Conservation (phyloP, 2,329 filamentous ascomycete genomes). For the Neoarthrinium moseri region DNA sequence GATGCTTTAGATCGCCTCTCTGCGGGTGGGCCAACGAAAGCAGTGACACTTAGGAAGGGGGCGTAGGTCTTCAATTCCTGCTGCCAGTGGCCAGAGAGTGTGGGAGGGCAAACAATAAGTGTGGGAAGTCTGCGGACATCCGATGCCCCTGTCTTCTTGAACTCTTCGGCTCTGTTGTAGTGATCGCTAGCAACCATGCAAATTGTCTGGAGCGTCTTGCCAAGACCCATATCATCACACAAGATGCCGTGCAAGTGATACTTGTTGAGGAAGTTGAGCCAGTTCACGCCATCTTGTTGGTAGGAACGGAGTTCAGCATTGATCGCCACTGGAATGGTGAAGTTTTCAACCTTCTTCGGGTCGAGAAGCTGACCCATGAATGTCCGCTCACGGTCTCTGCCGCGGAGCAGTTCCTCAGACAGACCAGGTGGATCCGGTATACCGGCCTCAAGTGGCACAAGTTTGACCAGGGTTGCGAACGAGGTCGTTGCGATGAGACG, state of each 20-base stretch:
- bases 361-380: slow-evolving; percentile 97
- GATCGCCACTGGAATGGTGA: slow-evolving; percentile 91
- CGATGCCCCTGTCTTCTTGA: slow-evolving; percentile 72
- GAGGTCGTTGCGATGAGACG: slow-evolving; percentile 93
- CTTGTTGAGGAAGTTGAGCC: slow-evolving; percentile 96
- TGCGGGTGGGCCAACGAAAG: slow-evolving; percentile 85
- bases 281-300: slow-evolving; percentile 98
- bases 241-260: slow-evolving; percentile 98
- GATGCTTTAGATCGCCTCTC: slow-evolving; percentile 73
- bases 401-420: slow-evolving; percentile 82
- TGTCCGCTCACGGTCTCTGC: slow-evolving; percentile 89
- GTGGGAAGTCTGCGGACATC: slow-evolving; percentile 83
- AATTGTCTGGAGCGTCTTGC: slow-evolving; percentile 94
- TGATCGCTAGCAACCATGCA: slow-evolving; percentile 99
- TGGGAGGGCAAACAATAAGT: slow-evolving; percentile 93
- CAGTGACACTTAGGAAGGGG: slow-evolving; percentile 84
- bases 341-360: slow-evolving; percentile 93
- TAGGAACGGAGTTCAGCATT: slow-evolving; percentile 96
- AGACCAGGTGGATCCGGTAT: slow-evolving; percentile 95
- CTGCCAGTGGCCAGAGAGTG: slow-evolving; percentile 96
- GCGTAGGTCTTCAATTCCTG: slow-evolving; percentile 96
- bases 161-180: slow-evolving; percentile 89
- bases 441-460: slow-evolving; percentile 93
- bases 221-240: slow-evolving; percentile 98
- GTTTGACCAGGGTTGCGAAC: slow-evolving; percentile 94